Evolutionary conservation across 1,284 basidiomycete species (phyloP), one percentile per base, ranked within the genome.

Genomic region (Mycosarcoma maydis): DNA sequence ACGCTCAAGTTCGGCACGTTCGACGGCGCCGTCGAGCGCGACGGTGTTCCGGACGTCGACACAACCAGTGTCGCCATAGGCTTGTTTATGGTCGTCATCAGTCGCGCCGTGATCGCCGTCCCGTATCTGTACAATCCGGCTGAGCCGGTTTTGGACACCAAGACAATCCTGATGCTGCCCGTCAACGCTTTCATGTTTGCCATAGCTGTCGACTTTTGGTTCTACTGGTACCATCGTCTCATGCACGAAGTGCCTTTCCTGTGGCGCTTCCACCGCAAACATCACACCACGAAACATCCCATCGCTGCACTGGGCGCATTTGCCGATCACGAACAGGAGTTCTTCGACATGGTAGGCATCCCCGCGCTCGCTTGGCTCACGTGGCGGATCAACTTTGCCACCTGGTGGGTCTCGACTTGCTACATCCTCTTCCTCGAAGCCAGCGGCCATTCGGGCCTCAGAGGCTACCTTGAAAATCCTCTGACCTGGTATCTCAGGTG

Each of bases 271-370:
- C 75, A 79, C 40, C 49, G 58, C 4, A 61, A 54, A 20, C 76
- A 78, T 29, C 77, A 80, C 47, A 54, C 49, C 10, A 75, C 75
- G n/a, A 76, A 78, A 51, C 74, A 76, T 30, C 78, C 78, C 13
- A 78, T 58, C 17, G 50, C 68, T 1, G 49, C 75, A 3, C 51
- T 79, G 3, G 66, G 70, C 16, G 62, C 72, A 1, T 78, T 72
- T 32, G 76, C 77, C 0, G 75, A 75, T 27, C 57, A 74, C 27
- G 54, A 73, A 36, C 77, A 80, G 50, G 76, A 79, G 30, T 49
- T 60, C 43, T 54, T 73, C 40, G 77, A 80, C 32, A 74, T 79
- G 37, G 37, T 77, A 4, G 48, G 65, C 17, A 74, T 69, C 20
- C 78, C 77, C 11, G 33, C 72, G 19, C 30, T 76, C 8, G 56